Conservation (phyloP, 2,329 filamentous ascomycete species). For the Plectosphaerella plurivora region DNA sequence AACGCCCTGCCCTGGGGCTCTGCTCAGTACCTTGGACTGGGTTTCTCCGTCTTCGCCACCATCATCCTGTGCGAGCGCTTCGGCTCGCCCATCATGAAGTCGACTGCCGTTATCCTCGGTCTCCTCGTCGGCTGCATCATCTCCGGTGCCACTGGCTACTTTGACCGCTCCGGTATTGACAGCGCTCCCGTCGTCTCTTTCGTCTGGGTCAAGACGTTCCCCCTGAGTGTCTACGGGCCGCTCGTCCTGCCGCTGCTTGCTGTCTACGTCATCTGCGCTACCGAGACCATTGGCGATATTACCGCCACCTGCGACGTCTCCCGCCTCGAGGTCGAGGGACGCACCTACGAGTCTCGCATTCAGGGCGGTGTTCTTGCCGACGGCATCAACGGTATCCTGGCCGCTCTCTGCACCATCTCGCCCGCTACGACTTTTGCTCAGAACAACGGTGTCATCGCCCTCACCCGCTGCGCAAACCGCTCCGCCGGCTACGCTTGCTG, state of each 20-base stretch:
- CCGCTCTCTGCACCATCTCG: constrained; percentile 73
- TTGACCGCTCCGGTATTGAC: constrained; percentile 68
- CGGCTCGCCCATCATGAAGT: constrained; percentile 81
- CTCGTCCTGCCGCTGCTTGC: constrained; percentile 68
- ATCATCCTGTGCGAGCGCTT: constrained; percentile 80
- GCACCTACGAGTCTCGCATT: constrained; percentile 69
- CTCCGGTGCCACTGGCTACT: constrained; percentile 73
- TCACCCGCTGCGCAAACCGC: constrained; percentile 77
- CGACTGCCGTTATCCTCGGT: constrained; percentile 69
- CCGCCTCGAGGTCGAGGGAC: constrained; percentile 67
- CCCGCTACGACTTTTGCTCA: constrained; percentile 79
- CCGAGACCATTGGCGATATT: constrained; percentile 77
- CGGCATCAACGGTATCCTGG: constrained; percentile 69
- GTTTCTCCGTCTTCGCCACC: constrained; percentile 74
- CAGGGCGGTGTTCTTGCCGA: constrained; percentile 77
- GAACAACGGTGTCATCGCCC: constrained; percentile 80
- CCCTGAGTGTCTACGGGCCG: constrained; percentile 65
- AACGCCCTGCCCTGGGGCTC: constrained; percentile 73
- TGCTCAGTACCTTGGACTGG: constrained; percentile 72
- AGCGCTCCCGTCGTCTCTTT: constrained; percentile 68
- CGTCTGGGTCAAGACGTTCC: constrained; percentile 76
- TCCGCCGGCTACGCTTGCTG: constrained; percentile 75
- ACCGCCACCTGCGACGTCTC: constrained; percentile 80
- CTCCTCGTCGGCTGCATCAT: constrained; percentile 74
- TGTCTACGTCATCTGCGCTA: constrained; percentile 68